Evolutionary conservation across 2,329 filamentous ascomycete genomes (phyloP), one percentile per base, ranked within the genome.

Genomic region (Calcarisporium arbuscula): DNA sequence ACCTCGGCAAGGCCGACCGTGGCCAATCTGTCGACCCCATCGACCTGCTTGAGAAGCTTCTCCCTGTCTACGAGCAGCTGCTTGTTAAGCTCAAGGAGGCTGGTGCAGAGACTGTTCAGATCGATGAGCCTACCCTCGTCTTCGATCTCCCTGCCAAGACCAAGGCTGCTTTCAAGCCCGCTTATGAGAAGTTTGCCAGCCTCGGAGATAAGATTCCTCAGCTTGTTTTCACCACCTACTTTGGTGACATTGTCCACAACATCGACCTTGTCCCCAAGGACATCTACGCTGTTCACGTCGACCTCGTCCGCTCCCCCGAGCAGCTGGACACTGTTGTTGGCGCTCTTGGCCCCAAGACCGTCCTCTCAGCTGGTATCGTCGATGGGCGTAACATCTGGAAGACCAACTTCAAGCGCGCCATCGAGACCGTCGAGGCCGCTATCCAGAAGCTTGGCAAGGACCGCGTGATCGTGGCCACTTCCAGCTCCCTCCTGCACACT

Each of bases 381-480:
- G 89, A 98, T 56, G 92, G 92, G 56, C 88, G 92, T 58, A 98
- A 98, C 79, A 96, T 98, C 76, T 98, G 92, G 92, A 98, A 98
- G 85, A 95, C 88, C 70, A 94, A 96, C 82, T 84, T 95, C 72
- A 85, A 94, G 79, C 80, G 79, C 55, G 88, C 92, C 57, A 94
- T 98, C 48, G 89, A 92, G 74, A 78, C 72, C 46, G 83, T 92
- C 43, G 87, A 96, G 79, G 72, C 78, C 41, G 92, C 90, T 47
- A 72, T 96, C 55, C 86, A 95, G 74, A 77, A 94, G 74, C 80
- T 98, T 45, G 90, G 92, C 70, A 90, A 95, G 77, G 89, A 96
- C 51, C 86, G 92, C 60, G 90, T 98, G 64, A 85, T 98, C 51
- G 87, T 95, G 51, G 85, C 92, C 58, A 95, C 89, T 51, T 96